phyloP scores from a whole-genome alignment of 2,329 filamentous ascomycete genomes.

The Aspergillus niger region DNA sequence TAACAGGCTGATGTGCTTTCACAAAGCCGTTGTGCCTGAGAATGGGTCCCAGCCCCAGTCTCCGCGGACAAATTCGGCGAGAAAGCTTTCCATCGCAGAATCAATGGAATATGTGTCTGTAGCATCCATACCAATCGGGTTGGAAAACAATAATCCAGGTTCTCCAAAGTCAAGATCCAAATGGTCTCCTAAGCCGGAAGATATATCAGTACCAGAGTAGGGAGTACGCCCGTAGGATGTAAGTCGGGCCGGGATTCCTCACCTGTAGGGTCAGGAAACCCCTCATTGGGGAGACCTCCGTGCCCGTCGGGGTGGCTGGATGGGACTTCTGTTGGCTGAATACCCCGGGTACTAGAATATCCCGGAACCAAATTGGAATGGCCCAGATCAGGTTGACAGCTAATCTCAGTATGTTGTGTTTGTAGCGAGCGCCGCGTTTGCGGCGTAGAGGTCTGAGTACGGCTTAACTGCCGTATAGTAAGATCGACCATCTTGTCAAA shows the following conservation, averaged over 20 bases:
- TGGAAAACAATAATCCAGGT: not conserved
- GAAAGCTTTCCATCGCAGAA: slow-evolving; percentile 26
- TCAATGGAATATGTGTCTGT: slow-evolving; percentile 17
- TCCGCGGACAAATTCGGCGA: slow-evolving; percentile 26
- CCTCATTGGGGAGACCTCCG: not conserved
- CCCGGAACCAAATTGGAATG: not conserved
- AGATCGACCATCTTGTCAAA: slow-evolving; percentile 36
- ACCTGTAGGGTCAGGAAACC: not conserved
- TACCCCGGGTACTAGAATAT: too few species aligned
- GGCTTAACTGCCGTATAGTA: slow-evolving; percentile 25
- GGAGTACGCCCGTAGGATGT: not conserved
- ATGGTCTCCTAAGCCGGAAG: not conserved
- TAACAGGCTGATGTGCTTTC: not conserved
- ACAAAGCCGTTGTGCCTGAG: slow-evolving; percentile 4
- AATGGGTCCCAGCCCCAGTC: slow-evolving; percentile 31
- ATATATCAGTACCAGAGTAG: not conserved
- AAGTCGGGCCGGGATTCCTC: not conserved
- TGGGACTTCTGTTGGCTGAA: not conserved
- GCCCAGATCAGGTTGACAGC: not conserved
- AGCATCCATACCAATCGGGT: not conserved
- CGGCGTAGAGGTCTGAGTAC: slow-evolving; percentile 7
- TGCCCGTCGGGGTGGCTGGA: not conserved
- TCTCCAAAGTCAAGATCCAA: not conserved
- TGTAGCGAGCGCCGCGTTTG: not conserved
- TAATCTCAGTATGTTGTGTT: not conserved